Conservation (phyloP, 192 early-diverging fungal genomes). For the Umbelopsis ramanniana region DNA sequence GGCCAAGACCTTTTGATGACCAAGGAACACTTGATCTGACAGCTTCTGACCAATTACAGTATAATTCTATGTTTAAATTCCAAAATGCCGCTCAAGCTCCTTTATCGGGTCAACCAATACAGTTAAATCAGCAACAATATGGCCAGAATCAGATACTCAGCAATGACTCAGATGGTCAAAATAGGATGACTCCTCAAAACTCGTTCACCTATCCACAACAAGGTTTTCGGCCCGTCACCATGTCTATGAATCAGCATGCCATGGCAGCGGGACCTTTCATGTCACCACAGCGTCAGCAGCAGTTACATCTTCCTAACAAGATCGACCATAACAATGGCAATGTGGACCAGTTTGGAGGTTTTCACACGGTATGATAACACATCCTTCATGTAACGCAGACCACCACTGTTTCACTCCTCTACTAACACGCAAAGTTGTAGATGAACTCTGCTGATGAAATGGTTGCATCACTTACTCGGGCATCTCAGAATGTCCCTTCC, state of each 20-base stretch:
- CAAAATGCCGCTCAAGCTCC: constrained; percentile 18
- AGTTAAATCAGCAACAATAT: not conserved
- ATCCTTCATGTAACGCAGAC: not conserved
- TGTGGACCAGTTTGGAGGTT: constrained; percentile 15
- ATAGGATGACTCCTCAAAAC: not conserved
- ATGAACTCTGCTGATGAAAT: constrained; percentile 22
- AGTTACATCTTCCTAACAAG: not conserved
- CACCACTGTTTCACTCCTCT: not conserved
- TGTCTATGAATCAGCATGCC: constrained; percentile 17
- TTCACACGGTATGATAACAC: constrained; percentile 3
- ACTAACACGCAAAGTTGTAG: not conserved
- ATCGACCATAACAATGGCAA: not conserved
- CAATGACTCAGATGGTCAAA: constrained; percentile 15
- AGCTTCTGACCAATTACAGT: constrained; percentile 12
- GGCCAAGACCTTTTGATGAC: not conserved
- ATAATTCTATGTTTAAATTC: constrained; percentile 23
- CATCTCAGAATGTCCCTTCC: constrained; percentile 17
- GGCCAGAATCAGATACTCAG: not conserved
- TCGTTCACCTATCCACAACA: constrained; percentile 4
- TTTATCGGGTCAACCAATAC: constrained; percentile 13
- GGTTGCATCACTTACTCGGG: constrained; percentile 24
- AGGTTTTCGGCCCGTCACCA: constrained; percentile 11
- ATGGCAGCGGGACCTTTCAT: constrained; percentile 9
- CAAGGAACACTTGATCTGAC: constrained; percentile 17
- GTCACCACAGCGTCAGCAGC: constrained; percentile 11